Base-by-base conservation (phyloP, 441 rosid genomes). In the Bruguiera hainesii region DNA sequence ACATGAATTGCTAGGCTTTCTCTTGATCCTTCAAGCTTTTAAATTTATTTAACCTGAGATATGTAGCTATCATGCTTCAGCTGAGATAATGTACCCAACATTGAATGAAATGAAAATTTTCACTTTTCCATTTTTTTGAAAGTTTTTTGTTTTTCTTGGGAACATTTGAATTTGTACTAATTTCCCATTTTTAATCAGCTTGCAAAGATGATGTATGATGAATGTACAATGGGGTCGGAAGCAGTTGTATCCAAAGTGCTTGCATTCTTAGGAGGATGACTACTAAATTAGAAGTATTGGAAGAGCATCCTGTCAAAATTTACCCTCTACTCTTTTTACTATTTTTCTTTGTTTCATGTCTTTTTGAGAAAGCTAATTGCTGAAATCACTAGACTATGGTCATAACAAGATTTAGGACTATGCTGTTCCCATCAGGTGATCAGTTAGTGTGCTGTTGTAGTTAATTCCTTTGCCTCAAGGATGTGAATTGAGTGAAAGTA, bases 151-250 rank as follows among this genome's bases (percentile, higher is more conserved):
- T 9, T 37, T 13, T 8, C 13, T 11, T 42, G 1, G 15, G 15
- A 13, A 11, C 13, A 42, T 42, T 42, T 42, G 48, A 42, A 42
- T 42, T 63, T 39, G 42, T 60, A 33, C 71, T 78, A 60, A 46
- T 68, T 65, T 66, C 46, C 72, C 66, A 71, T 75, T 71, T 79
- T 71, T 71, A 75, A 49, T 69, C 78, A 81, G 84, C 83, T 74
- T 79, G 75, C 80, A 76, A 66, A 70, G 80, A 82, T 76, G 85
- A 88, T 85, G 82, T 60, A 73, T 83, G 85, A 83, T 80, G 80
- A 78, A 53, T 75, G 52, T 63, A 53, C 29, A 50, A 60, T 46
- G 73, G 71, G 28, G 70, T 29, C 35, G 1, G 37, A 30, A 69
- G 67, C 61, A 71, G 68, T 60, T 75, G 31, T 68, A 63, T 71